Conservation (phyloP, 2,329 filamentous ascomycete species). For the Alternaria triticina region DNA sequence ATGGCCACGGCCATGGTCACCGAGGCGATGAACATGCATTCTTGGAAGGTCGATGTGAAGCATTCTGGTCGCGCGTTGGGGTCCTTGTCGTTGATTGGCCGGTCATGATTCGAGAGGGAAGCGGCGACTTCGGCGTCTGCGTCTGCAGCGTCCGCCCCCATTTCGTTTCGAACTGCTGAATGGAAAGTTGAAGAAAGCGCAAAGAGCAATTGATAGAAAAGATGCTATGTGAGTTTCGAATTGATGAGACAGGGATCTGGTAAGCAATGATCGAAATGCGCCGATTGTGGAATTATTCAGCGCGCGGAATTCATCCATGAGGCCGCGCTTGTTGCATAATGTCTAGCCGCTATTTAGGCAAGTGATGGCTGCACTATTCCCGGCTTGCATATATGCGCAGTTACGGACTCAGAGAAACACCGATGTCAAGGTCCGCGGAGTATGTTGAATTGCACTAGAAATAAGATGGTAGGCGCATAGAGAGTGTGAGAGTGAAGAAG, state of each 20-base stretch:
- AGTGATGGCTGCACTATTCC: background rate
- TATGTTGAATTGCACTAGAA: background rate
- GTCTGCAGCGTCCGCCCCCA: slow-evolving; percentile 17
- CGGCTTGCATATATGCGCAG: background rate
- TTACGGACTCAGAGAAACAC: background rate
- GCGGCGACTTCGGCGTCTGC: slow-evolving; percentile 19
- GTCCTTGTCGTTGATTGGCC: slow-evolving; percentile 34
- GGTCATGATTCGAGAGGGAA: background rate
- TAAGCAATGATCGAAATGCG: background rate
- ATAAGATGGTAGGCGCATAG: background rate
- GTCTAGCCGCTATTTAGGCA: slow-evolving; percentile 1
- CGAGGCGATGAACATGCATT: slow-evolving; percentile 69
- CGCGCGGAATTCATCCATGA: slow-evolving; percentile 24
- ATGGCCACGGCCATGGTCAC: slow-evolving; percentile 72
- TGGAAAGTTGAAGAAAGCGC: background rate
- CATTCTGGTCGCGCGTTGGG: slow-evolving; percentile 58
- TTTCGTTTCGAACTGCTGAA: background rate
- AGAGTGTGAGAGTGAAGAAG: background rate
- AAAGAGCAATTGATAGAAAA: background rate
- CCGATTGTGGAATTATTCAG: slow-evolving; percentile 18
- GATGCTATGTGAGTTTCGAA: background rate
- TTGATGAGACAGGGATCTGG: background rate
- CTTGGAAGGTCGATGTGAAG: slow-evolving; percentile 68
- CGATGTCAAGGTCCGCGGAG: background rate
- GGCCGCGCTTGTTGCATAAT: background rate